Percentiles rank a stretch among this genome's conserved stretches.
These are phyloP conservation scores for Earliella scabrosa DNA, from an alignment of 1,284 basidiomycete species.

Conservation along the genomic window DNA sequence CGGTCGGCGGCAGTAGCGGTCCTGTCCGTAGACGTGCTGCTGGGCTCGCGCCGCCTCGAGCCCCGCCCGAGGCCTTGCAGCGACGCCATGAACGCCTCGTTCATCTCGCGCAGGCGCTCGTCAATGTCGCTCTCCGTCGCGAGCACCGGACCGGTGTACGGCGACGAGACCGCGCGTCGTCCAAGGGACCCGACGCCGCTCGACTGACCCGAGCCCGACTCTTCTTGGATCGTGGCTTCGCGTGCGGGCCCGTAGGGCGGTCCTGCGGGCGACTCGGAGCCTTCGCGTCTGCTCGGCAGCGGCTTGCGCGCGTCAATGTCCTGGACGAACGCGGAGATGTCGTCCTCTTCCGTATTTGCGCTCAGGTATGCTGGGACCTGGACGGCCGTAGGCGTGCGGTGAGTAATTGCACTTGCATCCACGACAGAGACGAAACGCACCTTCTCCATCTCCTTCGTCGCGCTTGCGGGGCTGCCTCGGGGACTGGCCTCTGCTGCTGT, in stretches of 20 bases:
- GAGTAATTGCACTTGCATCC: no score
- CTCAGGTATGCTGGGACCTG: conserved; percentile 50
- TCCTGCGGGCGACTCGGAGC: conserved; percentile 10
- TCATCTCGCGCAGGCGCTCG: conserved; percentile 63
- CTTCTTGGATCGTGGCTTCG: conserved; percentile 19
- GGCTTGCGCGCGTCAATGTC: conserved; percentile 73
- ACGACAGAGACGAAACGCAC: conserved; percentile 25
- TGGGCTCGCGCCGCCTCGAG: conserved; percentile 28
- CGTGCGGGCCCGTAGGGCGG: conserved; percentile 7
- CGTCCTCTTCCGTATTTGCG: conserved; percentile 67
- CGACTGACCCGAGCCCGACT: conserved; percentile 11
- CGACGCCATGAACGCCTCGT: conserved; percentile 63
- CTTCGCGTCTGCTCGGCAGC: conserved; percentile 44
- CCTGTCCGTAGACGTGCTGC: conserved; percentile 15
- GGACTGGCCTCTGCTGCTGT: conserved; percentile 46
- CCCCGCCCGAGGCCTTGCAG: conserved; percentile 39
- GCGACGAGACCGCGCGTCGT: conserved; percentile 24
- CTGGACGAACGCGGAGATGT: conserved; percentile 75
- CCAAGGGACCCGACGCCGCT: conserved; percentile 9
- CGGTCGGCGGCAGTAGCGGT: neutral
- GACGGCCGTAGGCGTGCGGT: no score
- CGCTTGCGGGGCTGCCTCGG: conserved; percentile 45
- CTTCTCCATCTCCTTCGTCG: conserved; percentile 40
- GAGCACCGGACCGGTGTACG: conserved; percentile 44
- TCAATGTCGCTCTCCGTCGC: conserved; percentile 67